Evolutionary conservation across 176 grass and related monocot genomes (phyloP).

Genomic region (Oryza longistaminata): DNA sequence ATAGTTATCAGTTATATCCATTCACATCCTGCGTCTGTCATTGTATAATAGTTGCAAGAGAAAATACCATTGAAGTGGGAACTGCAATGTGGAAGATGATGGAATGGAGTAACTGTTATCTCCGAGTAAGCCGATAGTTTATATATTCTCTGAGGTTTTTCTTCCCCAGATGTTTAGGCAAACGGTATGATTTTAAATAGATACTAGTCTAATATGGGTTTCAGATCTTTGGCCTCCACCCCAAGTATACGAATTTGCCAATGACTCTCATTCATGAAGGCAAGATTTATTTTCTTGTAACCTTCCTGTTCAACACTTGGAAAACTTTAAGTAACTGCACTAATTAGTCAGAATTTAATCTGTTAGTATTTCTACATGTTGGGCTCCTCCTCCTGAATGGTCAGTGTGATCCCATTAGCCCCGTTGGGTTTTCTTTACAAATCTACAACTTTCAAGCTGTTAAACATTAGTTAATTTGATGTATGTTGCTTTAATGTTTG

Average conservation of each 20-base stretch:
- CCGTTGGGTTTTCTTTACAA: not conserved
- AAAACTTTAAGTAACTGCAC: conserved; percentile 22
- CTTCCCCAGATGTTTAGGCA: not conserved
- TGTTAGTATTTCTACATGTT: not conserved
- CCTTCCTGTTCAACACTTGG: not conserved
- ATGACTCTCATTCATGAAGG: not conserved
- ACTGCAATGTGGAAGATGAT: not conserved
- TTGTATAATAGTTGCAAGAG: not conserved
- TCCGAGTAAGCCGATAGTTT: not conserved
- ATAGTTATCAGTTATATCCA: not conserved
- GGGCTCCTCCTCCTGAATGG: not conserved
- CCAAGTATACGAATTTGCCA: not conserved
- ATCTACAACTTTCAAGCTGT: not conserved
- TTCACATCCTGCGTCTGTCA: not conserved
- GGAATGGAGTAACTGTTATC: not conserved
- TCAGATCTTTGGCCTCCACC: not conserved
- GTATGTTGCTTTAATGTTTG: conserved; percentile 16
- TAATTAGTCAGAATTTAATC: conserved; percentile 8
- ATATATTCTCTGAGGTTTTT: conserved; percentile 17
- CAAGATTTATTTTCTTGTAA: conserved; percentile 5
- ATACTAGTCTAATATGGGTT: conserved; percentile 7
- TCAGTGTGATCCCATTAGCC: not conserved
- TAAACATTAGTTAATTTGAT: conserved; percentile 8
- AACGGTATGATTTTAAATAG: not conserved
- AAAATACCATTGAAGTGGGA: not conserved